Conservation (phyloP, 768 basidiomycete species). For the Multifurca ochricompacta region DNA sequence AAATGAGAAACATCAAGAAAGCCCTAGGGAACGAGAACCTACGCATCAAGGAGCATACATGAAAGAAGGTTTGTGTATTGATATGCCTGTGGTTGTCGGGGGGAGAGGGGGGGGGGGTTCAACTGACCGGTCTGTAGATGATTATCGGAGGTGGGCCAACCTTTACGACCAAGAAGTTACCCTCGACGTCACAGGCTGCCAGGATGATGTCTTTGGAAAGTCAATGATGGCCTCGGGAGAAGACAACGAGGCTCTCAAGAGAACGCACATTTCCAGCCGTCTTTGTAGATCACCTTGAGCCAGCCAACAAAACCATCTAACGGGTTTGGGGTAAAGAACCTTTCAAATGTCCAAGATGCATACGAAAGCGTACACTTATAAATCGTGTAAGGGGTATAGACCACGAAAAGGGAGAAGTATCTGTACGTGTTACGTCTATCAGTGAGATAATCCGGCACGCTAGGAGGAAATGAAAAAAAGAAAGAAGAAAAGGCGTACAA, state of each 20-base stretch:
- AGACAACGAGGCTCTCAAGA: not conserved
- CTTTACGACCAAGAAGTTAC: slow-evolving; percentile 80
- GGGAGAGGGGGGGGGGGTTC: no score
- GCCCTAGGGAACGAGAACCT: slow-evolving; percentile 23
- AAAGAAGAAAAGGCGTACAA: slow-evolving; percentile 41
- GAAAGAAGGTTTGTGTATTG: slow-evolving; percentile 82
- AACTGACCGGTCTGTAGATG: no score
- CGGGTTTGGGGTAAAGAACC: not conserved
- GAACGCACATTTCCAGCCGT: slow-evolving; percentile 81
- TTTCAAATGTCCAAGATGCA: not conserved
- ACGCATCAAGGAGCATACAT: slow-evolving; percentile 90
- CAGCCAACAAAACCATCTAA: slow-evolving; percentile 81
- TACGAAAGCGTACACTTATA: slow-evolving; percentile 66
- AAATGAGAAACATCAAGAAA: not conserved
- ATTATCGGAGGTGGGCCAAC: slow-evolving; percentile 26
- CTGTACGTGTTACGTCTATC: slow-evolving; percentile 31
- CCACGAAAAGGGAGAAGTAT: slow-evolving; percentile 66
- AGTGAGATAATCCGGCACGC: not conserved
- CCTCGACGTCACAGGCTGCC: slow-evolving; percentile 78
- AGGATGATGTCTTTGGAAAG: slow-evolving; percentile 56
- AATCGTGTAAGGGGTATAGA: slow-evolving; percentile 86
- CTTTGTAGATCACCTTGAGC: slow-evolving; percentile 59
- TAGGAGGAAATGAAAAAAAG: no score
- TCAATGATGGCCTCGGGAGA: not conserved
- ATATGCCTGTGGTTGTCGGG: slow-evolving; percentile 45